Evolutionary conservation across 1,139 yeast genomes (phyloP).

Genomic region (Pichia cactophila): DNA sequence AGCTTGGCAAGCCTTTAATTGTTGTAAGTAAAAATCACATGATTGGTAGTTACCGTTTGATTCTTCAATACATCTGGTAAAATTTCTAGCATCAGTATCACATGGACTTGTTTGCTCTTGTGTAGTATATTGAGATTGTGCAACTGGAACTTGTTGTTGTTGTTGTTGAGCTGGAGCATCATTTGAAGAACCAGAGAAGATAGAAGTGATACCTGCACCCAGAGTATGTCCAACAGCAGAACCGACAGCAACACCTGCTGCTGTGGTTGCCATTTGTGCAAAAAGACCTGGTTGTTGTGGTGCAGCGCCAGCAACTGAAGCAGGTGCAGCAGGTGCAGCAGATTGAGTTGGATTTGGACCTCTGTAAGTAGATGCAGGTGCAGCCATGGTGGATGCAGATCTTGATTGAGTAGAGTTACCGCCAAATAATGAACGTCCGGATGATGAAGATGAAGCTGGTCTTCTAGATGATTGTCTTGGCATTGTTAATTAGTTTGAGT

Average conservation of each 20-base stretch:
- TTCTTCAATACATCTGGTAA: conserved; percentile 91
- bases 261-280: conserved; percentile 97
- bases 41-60: conserved; percentile 93
- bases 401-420: conserved; percentile 23
- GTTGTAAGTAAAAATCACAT: conserved; percentile 94
- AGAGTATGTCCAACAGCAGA: conserved; percentile 93
- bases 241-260: conserved; percentile 99
- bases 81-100: conserved; percentile 88
- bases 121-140: conserved; percentile 27
- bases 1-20: conserved; percentile 94
- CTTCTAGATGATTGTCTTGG: conserved; percentile 62
- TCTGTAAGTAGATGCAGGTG: conserved; percentile 26
- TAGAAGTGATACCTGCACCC: conserved; percentile 85
- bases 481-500: conserved; percentile 29
- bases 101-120: conserved; percentile 55
- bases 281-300: conserved; percentile 81
- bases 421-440: conserved; percentile 19
- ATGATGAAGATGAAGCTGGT: conserved; percentile 36
- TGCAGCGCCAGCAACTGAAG: conserved; percentile 33
- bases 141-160: conserved; percentile 29
- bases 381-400: conserved; percentile 38
- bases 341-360: conserved; percentile 29
- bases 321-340: conserved; percentile 29
- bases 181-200: conserved; percentile 75
- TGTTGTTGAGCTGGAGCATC: conserved; percentile 44